These are phyloP conservation scores for Aspergillus sp. DNA, from an alignment of 2,329 filamentous ascomycete genomes.

Conservation along the genomic window DNA sequence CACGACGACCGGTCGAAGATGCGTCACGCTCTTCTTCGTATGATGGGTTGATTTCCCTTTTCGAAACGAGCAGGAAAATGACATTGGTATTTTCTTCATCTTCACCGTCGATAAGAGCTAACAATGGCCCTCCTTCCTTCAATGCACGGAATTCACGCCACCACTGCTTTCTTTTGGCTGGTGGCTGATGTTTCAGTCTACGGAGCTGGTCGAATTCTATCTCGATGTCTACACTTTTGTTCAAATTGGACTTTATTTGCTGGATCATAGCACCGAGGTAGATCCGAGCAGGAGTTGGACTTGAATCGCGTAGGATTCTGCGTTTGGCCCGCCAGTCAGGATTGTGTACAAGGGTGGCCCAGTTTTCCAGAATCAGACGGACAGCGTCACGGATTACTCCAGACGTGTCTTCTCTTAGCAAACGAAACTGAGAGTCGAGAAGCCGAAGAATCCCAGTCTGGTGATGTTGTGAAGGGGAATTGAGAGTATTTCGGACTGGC, in stretches of 20 bases:
- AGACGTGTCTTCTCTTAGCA: constrained; percentile 8
- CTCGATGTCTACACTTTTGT: constrained; percentile 4
- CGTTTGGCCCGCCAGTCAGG: constrained; percentile 4
- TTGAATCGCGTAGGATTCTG: constrained; percentile 1
- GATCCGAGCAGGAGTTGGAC: constrained; percentile 3
- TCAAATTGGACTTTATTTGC: not conserved
- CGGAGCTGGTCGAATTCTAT: constrained; percentile 7
- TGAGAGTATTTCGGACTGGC: not conserved
- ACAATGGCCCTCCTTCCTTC: not conserved
- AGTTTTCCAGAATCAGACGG: constrained; percentile 3
- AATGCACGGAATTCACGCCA: constrained; percentile 2
- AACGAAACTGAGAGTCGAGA: constrained; percentile 7
- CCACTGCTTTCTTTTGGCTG: constrained; percentile 1
- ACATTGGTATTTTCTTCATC: constrained; percentile 1
- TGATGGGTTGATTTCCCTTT: not conserved
- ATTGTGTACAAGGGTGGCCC: constrained; percentile 1
- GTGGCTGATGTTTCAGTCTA: not conserved
- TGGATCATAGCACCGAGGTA: constrained; percentile 2
- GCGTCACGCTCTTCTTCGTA: not conserved
- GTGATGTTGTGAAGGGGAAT: not conserved
- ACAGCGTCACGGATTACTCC: constrained; percentile 6
- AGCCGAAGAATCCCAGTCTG: constrained; percentile 5
- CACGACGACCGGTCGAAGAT: not conserved
- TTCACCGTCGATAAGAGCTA: constrained; percentile 5
- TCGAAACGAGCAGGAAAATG: constrained; percentile 4